Evolutionary conservation across 192 early-diverging fungal genomes (phyloP).

Genomic region (Coemansia sp.): DNA sequence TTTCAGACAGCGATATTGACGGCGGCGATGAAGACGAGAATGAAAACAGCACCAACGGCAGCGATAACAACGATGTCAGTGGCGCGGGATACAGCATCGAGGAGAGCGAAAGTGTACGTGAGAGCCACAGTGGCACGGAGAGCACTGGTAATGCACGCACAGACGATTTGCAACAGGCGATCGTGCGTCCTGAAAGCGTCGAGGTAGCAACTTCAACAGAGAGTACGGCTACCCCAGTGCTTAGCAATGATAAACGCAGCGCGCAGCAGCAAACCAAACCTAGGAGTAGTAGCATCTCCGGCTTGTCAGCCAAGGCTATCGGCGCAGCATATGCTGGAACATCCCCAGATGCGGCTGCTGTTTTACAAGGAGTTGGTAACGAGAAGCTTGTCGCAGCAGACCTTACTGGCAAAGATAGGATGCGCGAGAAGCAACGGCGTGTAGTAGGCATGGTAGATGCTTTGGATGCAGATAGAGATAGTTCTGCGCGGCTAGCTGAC

Average conservation of each 20-base stretch:
- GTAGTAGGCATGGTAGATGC: conserved; percentile 5
- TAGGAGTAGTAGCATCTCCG: background rate
- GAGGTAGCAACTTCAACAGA: background rate
- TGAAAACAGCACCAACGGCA: conserved; percentile 14
- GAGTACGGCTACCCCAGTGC: background rate
- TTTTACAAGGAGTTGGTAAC: background rate
- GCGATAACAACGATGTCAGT: conserved; percentile 41
- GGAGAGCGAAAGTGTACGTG: conserved; percentile 29
- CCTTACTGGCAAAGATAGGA: conserved; percentile 1
- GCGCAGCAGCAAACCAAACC: conserved; percentile 8
- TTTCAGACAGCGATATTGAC: conserved; percentile 36
- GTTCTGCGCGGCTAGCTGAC: conserved; percentile 6
- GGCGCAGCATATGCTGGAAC: background rate
- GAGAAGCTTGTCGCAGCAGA: background rate
- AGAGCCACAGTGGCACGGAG: conserved; percentile 34
- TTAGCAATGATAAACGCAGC: background rate
- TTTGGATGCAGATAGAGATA: conserved; percentile 10
- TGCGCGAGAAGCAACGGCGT: conserved; percentile 18
- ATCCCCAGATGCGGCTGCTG: background rate
- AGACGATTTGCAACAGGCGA: background rate
- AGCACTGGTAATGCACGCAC: conserved; percentile 12
- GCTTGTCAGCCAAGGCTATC: background rate
- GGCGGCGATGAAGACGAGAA: conserved; percentile 11
- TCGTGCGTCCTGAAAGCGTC: background rate
- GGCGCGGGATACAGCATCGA: conserved; percentile 45